phyloP scores from a whole-genome alignment of 2,329 filamentous ascomycete species.

The Colletotrichum orbiculare region DNA sequence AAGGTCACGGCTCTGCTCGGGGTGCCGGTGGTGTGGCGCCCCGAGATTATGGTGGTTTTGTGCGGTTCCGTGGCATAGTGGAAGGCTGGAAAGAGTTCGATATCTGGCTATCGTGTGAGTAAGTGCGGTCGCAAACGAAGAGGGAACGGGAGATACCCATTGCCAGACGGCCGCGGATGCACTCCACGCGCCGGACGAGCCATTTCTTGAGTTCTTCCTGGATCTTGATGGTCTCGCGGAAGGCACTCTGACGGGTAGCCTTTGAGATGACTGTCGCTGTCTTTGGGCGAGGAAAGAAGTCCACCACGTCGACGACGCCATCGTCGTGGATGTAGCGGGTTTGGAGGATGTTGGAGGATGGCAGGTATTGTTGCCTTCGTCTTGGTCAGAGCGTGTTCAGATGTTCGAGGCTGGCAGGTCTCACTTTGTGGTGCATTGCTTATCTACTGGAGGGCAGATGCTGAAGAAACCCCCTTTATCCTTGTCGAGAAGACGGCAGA shows the following conservation, averaged over 20 bases:
- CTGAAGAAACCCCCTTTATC: constrained; percentile 80
- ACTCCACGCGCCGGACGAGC: constrained; percentile 78
- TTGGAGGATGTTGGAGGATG: constrained; percentile 79
- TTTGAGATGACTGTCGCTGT: constrained; percentile 63
- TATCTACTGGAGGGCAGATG: constrained; percentile 65
- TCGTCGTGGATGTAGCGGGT: constrained; percentile 83
- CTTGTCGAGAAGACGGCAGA: constrained; percentile 79
- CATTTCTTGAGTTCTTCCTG: constrained; percentile 75
- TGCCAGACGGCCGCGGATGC: constrained; percentile 73
- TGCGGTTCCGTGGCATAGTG: constrained; percentile 75
- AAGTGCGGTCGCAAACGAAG: too few species aligned
- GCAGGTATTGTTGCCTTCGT: constrained; percentile 74
- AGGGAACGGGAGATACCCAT: constrained; percentile 56
- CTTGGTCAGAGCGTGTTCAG: neutral
- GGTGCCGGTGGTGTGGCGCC: constrained; percentile 50
- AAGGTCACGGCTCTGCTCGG: constrained; percentile 73
- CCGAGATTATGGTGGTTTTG: constrained; percentile 64
- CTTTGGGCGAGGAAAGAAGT: constrained; percentile 80
- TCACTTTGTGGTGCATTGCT: constrained; percentile 72
- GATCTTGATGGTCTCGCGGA: constrained; percentile 63
- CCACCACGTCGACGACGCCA: constrained; percentile 77
- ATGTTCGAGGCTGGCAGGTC: neutral
- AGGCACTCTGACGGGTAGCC: constrained; percentile 59
- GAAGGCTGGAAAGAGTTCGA: constrained; percentile 80
- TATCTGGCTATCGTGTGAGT: constrained; percentile 52